Base-by-base conservation (phyloP, 1,284 basidiomycete species). In the Agroathelia rolfsii region DNA sequence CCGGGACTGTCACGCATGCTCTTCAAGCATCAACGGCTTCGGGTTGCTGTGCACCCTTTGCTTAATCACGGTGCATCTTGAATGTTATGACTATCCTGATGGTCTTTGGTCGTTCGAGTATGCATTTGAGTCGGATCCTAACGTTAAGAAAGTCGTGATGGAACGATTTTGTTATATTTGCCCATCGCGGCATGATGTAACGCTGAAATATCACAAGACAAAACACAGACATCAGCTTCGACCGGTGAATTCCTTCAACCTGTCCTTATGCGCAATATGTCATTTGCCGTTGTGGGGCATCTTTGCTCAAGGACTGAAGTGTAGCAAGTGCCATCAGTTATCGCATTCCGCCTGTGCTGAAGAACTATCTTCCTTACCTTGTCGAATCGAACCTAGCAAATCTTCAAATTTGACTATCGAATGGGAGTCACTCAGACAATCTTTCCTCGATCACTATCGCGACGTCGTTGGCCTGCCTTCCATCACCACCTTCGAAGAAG, bases 281-380 rank as follows among this genome's bases (percentile, higher is more conserved):
- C 62, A 54, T 11, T 53, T 64, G 28, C 84, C 85, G 3, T 59
- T 87, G 3, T 88, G 84, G 83, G 84, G 84, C 0, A 63, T 58
- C 33, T 54, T 61, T 8, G 52, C 55, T 16, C 83, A 87, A 51
- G 80, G 70, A 1, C 50, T 79, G 17, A 69, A 68, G 33, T 89
- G 85, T 48, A 48, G 49, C 8, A 55, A 56, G 1, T 89, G 85
- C 51, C 63, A 64, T 29, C 61, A 68, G 12, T 76, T 83, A 39
- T 64, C 65, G 13, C 84, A 89, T 52, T 38, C 59, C 2, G 41
- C 53, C 3, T 88, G 83, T 47, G 23, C 34, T 17, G 43, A 43
- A 14, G 44, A 42, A 3, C 40, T 63, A n/a, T n/a, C n/a, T n/a
- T n/a, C n/a, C n/a, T n/a, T n/a, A n/a, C n/a, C n/a, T n/a, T 76